Percentiles rank a stretch among this genome's conserved stretches.
phyloP scores from a whole-genome alignment of 768 basidiomycete genomes.

The Crepidotus variabilis region DNA sequence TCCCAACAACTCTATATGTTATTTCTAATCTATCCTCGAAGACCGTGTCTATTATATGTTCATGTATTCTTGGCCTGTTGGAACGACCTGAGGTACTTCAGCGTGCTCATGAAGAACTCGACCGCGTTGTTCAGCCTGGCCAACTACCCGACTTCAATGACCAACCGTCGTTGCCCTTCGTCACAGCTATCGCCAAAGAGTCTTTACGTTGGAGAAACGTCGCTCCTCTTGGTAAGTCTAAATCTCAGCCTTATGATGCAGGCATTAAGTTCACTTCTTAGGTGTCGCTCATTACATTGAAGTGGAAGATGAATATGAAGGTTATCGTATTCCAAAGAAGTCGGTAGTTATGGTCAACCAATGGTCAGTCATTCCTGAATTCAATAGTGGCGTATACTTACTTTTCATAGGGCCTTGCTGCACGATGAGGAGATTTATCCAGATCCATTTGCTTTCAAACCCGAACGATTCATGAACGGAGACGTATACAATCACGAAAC shows the following conservation, averaged over 20 bases:
- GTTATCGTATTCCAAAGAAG: no score
- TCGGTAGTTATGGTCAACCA: no score
- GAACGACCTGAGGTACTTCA: constrained; percentile 26
- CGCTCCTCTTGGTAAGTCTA: constrained; percentile 27
- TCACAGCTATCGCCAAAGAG: constrained; percentile 29
- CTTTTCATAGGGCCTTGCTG: constrained; percentile 36
- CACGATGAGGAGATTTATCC: constrained; percentile 33
- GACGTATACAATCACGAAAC: constrained; percentile 19
- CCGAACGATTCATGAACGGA: constrained; percentile 33
- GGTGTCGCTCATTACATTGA: no score
- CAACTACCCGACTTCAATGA: constrained; percentile 30
- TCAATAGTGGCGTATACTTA: no score
- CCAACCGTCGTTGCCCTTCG: constrained; percentile 24
- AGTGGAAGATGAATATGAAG: no score
- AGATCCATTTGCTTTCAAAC: constrained; percentile 35
- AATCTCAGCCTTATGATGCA: no score
- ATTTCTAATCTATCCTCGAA: background rate
- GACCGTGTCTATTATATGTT: constrained; percentile 24
- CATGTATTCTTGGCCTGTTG: constrained; percentile 30
- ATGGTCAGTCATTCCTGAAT: no score
- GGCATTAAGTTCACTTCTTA: no score
- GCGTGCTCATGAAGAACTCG: constrained; percentile 33
- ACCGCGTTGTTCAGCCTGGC: constrained; percentile 26
- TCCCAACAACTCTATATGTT: background rate
- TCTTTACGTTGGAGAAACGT: constrained; percentile 26